phyloP scores from a whole-genome alignment of 2,329 filamentous ascomycete genomes.

The Phialophora tarda region DNA sequence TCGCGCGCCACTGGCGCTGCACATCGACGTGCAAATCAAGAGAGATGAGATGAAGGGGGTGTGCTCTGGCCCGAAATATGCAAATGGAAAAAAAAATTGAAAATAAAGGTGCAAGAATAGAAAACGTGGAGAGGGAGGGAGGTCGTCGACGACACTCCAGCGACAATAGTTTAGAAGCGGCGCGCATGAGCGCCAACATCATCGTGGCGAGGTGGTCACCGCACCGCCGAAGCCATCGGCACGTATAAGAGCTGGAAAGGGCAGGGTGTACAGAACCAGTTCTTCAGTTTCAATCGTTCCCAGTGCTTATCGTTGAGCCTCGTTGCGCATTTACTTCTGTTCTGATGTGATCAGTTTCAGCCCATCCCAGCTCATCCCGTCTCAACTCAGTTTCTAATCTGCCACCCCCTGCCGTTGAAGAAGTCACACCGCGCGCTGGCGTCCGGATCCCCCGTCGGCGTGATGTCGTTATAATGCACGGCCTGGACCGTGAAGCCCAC shows the following conservation, averaged over 20 bases:
- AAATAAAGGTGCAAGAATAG: neutral
- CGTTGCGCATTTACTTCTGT: too few species aligned
- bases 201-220: neutral
- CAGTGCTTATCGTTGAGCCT: neutral
- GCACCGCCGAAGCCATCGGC: neutral
- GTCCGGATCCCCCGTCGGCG: slow-evolving; percentile 9
- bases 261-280: too few species aligned
- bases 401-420: slow-evolving; percentile 19
- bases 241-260: neutral
- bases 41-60: neutral
- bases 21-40: neutral
- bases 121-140: neutral
- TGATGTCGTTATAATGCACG: slow-evolving; percentile 21
- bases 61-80: neutral
- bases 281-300: neutral
- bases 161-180: neutral
- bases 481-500: slow-evolving; percentile 25
- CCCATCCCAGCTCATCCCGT: neutral
- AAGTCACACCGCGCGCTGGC: slow-evolving; percentile 24
- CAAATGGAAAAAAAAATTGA: neutral
- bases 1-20: neutral
- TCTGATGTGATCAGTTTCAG: too few species aligned
- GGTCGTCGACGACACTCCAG: neutral
- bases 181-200: neutral
- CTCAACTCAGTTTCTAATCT: slow-evolving; percentile 18